Base-by-base conservation (phyloP, 2,329 filamentous ascomycete genomes). In the Colletotrichum musicola region DNA sequence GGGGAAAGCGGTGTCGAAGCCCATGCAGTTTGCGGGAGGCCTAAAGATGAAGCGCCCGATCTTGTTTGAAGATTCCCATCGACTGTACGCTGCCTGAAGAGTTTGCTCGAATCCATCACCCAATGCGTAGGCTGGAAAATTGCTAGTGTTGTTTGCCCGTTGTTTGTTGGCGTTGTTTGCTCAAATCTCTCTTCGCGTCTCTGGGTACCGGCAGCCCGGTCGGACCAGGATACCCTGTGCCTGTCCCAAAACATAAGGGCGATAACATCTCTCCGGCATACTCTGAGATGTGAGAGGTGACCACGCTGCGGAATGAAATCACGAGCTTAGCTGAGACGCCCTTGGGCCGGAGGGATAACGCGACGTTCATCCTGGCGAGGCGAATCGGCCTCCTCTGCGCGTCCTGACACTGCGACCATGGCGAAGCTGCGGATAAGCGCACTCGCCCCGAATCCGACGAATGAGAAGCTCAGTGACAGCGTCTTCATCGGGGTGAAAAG, bases 401-500 rank as follows among this genome's bases (percentile, higher is more conserved):
- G 44, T 22, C 49, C 42, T 49, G 14, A 18, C 18, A 35, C 6
- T 9, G 30, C 30, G 30, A 35, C 6, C 30, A 35, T 38, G 55
- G 50, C 42, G 47, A 59, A 40, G 25, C 57, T 38, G 53, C 53
- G 27, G 27, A 47, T 4, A 6, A 62, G 35, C 10, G 18, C 20
- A 2, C 30, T 30, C 25, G n/a, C 9, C 12, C 61, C 35, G n/a
- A 64, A 46, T 20, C 53, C 16, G 60, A 30, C 40, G 3, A 54
- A 55, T 25, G 5, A 22, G n/a, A 54, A 22, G 25, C 13, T 14
- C 13, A 14, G 35, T 50, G 40, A 59, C 30, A 58, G 14, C 62
- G 56, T 68, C 62, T 68, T 50, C 55, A 55, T 65, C 55, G 30
- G 38, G 64, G 25, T 18, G 27, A 55, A 54, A 65, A 68, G 49